These are phyloP conservation scores for Phoma sp. DNA, from an alignment of 2,329 filamentous ascomycete species.

Conservation along the genomic window DNA sequence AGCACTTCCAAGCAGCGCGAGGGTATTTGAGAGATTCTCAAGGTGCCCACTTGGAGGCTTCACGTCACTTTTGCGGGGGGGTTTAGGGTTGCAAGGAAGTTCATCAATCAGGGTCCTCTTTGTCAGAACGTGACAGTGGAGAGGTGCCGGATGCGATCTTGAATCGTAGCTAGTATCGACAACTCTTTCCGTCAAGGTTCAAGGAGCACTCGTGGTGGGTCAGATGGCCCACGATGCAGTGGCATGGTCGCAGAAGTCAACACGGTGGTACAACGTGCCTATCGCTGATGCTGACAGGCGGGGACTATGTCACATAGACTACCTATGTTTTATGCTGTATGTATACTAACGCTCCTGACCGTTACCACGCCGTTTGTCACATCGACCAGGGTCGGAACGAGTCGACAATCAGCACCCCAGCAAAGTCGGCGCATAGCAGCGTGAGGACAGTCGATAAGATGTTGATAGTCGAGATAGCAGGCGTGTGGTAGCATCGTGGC, in stretches of 20 bases:
- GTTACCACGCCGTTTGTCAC: slow-evolving; percentile 8
- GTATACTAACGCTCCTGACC: slow-evolving; percentile 6
- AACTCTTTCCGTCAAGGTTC: slow-evolving; percentile 11
- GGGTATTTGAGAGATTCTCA: slow-evolving; percentile 27
- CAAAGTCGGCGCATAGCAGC: slow-evolving; percentile 5
- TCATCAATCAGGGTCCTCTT: slow-evolving; percentile 31
- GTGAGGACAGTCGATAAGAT: slow-evolving; percentile 6
- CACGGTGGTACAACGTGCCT: slow-evolving; percentile 40
- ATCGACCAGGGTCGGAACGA: slow-evolving; percentile 3
- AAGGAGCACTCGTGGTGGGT: slow-evolving; percentile 25
- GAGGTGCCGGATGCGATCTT: slow-evolving; percentile 26
- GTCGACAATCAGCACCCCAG: background rate
- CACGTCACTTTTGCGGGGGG: slow-evolving; percentile 24
- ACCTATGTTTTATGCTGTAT: slow-evolving; percentile 5
- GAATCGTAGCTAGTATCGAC: slow-evolving; percentile 14
- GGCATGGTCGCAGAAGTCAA: slow-evolving; percentile 35
- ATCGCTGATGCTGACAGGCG: slow-evolving; percentile 25
- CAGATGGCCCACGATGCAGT: slow-evolving; percentile 28
- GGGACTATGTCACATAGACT: slow-evolving; percentile 36
- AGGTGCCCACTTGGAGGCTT: background rate
- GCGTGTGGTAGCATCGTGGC: slow-evolving; percentile 34
- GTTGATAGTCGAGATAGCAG: slow-evolving; percentile 17
- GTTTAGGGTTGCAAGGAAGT: slow-evolving; percentile 19
- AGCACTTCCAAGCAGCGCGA: slow-evolving; percentile 4
- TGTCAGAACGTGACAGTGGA: slow-evolving; percentile 30